Evolutionary conservation across 306 rosid genomes (phyloP), one percentile per base, ranked within the genome.

Genomic region (Quercus bicolor): DNA sequence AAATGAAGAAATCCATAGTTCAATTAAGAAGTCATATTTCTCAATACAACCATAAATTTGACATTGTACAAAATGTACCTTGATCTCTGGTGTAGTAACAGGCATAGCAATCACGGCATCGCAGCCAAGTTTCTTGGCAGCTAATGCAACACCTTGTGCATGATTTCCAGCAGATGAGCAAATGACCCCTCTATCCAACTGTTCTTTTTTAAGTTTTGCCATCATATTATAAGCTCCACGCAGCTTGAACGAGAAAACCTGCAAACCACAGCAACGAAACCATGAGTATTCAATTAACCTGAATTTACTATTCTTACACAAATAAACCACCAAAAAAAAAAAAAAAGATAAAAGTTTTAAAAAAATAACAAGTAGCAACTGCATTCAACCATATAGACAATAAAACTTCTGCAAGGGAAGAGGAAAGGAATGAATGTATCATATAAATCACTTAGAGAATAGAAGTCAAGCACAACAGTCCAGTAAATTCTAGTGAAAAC

Each of bases 81-180:
- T 95, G 78, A 95, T 93, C 45, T 95, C 97, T 0, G 99, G 99
- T 0, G 98, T 90, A 33, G 99, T 93, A 18, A 93, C 86, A 0
- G 99, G 98, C 98, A 95, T 95, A 5, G 68, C 98, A 87, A 95
- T 93, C 66, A 95, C 91, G 0, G 98, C 98, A 78, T 26, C 78
- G 51, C 99, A 95, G 24, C 86, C 87, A 75, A 93, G 80, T 78
- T 56, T 88, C 93, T 90, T 91, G 64, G 99, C 94, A 70, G 99
- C 77, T 72, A 91, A 86, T 33, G 99, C 99, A 83, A 93, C 98
- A 66, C 99, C 99, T 78, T 95, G 99, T 15, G 99, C 99, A 82
- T 95, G 99, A 81, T 95, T 95, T 78, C 99, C 99, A 33, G 99
- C 99, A 7, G 98, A 95, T 15, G 99, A 95, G 82, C 99, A 95